These are phyloP conservation scores for Agaricus subrufescens DNA, from an alignment of 768 basidiomycete genomes.

Conservation along the genomic window DNA sequence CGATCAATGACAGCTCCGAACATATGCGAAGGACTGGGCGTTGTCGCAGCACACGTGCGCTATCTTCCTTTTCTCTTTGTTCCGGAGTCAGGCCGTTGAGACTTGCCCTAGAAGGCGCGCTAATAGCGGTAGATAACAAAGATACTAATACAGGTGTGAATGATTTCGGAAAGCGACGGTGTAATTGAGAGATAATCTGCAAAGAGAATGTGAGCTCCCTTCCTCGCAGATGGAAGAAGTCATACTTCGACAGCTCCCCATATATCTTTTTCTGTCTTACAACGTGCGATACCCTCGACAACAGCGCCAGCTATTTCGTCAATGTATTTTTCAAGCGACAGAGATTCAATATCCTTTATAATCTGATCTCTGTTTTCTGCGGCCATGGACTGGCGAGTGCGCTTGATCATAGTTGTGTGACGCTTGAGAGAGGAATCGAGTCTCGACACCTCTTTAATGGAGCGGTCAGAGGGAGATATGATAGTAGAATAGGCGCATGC, in stretches of 20 bases:
- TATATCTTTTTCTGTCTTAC: slow-evolving; percentile 90
- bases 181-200: slow-evolving; percentile 85
- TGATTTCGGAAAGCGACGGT: slow-evolving; percentile 76
- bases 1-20: slow-evolving; percentile 86
- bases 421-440: slow-evolving; percentile 94
- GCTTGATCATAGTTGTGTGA: slow-evolving; percentile 93
- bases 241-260: slow-evolving; percentile 90
- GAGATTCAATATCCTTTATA: slow-evolving; percentile 85
- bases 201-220: background rate
- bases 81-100: slow-evolving; percentile 60
- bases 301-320: slow-evolving; percentile 90
- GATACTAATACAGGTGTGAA: slow-evolving; percentile 74
- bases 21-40: slow-evolving; percentile 83
- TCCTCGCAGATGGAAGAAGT: slow-evolving; percentile 2
- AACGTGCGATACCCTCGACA: slow-evolving; percentile 78
- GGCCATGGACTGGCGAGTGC: slow-evolving; percentile 83
- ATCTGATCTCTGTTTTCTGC: slow-evolving; percentile 80
- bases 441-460: slow-evolving; percentile 55
- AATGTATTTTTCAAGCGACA: slow-evolving; percentile 92
- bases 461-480: background rate
- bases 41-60: slow-evolving; percentile 71
- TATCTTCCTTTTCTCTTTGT: slow-evolving; percentile 92
- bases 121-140: slow-evolving; percentile 51
- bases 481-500: slow-evolving; percentile 22
- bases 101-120: slow-evolving; percentile 52